These are phyloP conservation scores for Pythium phragmitis DNA, from an alignment of 352 stramenopile species.

Conservation along the genomic window DNA sequence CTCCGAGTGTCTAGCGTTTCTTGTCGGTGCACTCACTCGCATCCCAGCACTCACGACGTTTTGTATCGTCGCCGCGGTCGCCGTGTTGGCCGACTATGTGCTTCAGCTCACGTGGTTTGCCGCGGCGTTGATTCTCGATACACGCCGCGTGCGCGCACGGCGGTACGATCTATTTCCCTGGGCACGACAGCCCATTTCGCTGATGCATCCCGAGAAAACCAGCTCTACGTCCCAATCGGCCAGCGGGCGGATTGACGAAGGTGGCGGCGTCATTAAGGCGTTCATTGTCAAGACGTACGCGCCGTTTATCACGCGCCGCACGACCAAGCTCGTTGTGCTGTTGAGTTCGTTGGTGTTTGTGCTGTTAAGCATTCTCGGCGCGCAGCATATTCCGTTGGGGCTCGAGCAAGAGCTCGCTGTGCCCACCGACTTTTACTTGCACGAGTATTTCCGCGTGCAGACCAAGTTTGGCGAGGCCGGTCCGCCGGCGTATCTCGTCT, in stretches of 20 bases:
- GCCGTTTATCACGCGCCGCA: slow-evolving; percentile 55
- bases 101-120: slow-evolving; percentile 90
- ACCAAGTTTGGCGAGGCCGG: slow-evolving; percentile 82
- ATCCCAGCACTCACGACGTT: slow-evolving; percentile 89
- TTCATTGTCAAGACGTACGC: slow-evolving; percentile 71
- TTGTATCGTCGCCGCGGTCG: slow-evolving; percentile 80
- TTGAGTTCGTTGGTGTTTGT: slow-evolving; percentile 33
- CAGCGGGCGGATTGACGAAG: slow-evolving; percentile 17
- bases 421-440: slow-evolving; percentile 86
- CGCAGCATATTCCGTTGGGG: slow-evolving; percentile 68
- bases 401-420: slow-evolving; percentile 88
- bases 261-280: slow-evolving; percentile 41
- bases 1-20: slow-evolving; percentile 80
- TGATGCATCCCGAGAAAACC: slow-evolving; percentile 33
- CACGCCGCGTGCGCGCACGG: slow-evolving; percentile 56
- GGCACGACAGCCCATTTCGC: slow-evolving; percentile 47
- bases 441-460: slow-evolving; percentile 88
- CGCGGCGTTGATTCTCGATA: slow-evolving; percentile 75
- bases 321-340: slow-evolving; percentile 64
- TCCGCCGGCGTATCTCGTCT: slow-evolving; percentile 84
- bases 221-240: slow-evolving; percentile 4
- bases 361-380: slow-evolving; percentile 54
- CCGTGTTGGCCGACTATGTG: slow-evolving; percentile 75
- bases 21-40: slow-evolving; percentile 77
- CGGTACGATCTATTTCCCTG: slow-evolving; percentile 76